Conservation (phyloP, 495 filamentous ascomycete species). For the Podospora bellae-mahoneyi region DNA sequence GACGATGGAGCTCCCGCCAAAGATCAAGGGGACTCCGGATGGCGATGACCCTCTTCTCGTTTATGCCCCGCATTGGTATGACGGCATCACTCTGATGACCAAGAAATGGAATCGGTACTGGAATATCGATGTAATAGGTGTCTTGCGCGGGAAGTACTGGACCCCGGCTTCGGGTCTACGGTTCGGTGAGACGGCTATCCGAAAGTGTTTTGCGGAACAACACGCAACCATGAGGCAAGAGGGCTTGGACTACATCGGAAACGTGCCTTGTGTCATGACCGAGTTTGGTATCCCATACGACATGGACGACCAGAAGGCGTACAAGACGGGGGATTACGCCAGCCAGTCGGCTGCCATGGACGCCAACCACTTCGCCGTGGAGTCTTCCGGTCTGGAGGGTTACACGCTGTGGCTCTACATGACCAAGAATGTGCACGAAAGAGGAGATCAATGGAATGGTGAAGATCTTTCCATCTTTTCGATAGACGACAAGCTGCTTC, state of each 20-base stretch:
- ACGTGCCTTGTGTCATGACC: conserved; percentile 84
- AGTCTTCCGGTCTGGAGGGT: conserved; percentile 74
- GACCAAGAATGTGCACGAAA: conserved; percentile 77
- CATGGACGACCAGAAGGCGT: conserved; percentile 94
- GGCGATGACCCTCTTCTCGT: conserved; percentile 81
- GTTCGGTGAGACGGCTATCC: conserved; percentile 89
- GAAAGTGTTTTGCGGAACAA: conserved; percentile 91
- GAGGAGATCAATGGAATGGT: conserved; percentile 96
- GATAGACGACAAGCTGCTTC: conserved; percentile 70
- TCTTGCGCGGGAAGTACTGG: conserved; percentile 83
- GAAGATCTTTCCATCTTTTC: conserved; percentile 93
- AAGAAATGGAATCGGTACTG: conserved; percentile 98
- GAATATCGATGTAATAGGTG: conserved; percentile 93
- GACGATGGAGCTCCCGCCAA: conserved; percentile 84
- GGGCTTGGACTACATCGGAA: conserved; percentile 84
- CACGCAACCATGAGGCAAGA: conserved; percentile 84
- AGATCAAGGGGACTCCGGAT: conserved; percentile 80
- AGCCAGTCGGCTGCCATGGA: conserved; percentile 94
- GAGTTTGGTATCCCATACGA: conserved; percentile 98
- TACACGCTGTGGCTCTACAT: conserved; percentile 89
- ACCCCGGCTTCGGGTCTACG: conserved; percentile 87
- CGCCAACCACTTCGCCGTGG: conserved; percentile 90
- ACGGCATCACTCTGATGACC: conserved; percentile 92
- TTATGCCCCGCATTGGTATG: conserved; percentile 93
- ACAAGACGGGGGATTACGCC: conserved; percentile 93